These are phyloP conservation scores for Hypoxylon crocopeplum DNA, from an alignment of 495 filamentous ascomycete genomes.

Conservation along the genomic window DNA sequence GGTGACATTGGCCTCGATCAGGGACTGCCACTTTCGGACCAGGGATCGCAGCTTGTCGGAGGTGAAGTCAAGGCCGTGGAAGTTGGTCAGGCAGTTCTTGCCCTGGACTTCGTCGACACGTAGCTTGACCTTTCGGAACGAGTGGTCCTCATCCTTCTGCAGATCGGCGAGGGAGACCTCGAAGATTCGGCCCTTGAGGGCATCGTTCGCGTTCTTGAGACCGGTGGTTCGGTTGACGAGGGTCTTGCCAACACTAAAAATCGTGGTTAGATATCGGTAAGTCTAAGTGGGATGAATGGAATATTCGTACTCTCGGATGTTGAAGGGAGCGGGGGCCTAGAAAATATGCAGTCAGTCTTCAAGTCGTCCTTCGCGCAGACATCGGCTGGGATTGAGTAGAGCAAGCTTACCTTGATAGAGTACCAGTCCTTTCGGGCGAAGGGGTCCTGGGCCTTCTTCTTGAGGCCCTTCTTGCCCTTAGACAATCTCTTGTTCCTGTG, in stretches of 20 bases:
- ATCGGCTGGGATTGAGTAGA: not conserved
- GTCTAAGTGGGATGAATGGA: not conserved
- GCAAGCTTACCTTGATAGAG: constrained; percentile 80
- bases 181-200: constrained; percentile 97
- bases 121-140: constrained; percentile 99
- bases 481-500: constrained; percentile 99
- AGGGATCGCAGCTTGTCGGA: constrained; percentile 99
- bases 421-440: constrained; percentile 99
- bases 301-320: constrained; percentile 87
- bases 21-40: constrained; percentile 98
- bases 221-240: constrained; percentile 98
- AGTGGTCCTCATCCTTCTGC: constrained; percentile 99
- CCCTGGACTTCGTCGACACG: constrained; percentile 98
- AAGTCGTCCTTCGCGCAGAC: constrained; percentile 8
- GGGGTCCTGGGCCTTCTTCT: constrained; percentile 98
- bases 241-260: constrained; percentile 91
- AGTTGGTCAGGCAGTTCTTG: constrained; percentile 99
- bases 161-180: constrained; percentile 98
- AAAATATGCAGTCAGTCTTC: constrained; percentile 21
- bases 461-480: constrained; percentile 99
- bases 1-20: constrained; percentile 99
- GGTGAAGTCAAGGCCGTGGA: constrained; percentile 99
- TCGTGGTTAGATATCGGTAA: constrained; percentile 41
- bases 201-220: constrained; percentile 99
- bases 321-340: constrained; percentile 94